Conservation (phyloP, 768 basidiomycete species). For the Suillus spraguei region DNA sequence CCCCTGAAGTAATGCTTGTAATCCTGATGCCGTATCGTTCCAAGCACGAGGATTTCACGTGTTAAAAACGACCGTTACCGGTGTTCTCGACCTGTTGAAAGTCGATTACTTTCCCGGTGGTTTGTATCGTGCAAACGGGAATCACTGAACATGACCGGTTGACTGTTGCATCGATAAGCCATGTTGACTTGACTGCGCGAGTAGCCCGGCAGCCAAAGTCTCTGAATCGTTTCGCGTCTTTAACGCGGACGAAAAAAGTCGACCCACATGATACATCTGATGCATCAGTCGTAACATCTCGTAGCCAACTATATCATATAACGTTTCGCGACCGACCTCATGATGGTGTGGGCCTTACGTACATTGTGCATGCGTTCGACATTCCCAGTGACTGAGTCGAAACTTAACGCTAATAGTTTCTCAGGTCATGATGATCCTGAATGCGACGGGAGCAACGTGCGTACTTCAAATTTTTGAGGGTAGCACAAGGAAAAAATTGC, state of each 20-base stretch:
- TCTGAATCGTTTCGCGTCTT: not conserved
- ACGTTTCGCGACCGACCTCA: not conserved
- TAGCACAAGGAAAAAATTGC: not conserved
- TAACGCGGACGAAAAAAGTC: not conserved
- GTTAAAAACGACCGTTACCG: not conserved
- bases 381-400: not conserved
- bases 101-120: not conserved
- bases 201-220: not conserved
- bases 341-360: not conserved
- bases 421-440: conserved; percentile 1
- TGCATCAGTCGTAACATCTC: not conserved
- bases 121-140: not conserved
- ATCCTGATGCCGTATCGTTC: not conserved
- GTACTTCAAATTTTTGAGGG: not conserved
- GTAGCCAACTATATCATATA: not conserved
- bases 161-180: not conserved
- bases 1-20: not conserved
- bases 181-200: not conserved
- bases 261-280: not conserved
- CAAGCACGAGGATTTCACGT: conserved; percentile 1
- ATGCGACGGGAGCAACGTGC: not conserved
- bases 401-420: not conserved
- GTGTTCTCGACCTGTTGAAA: not conserved
- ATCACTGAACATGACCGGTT: not conserved
- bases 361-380: not conserved